Conservation (phyloP, 2,329 filamentous ascomycete species). For the Moelleriella libera region DNA sequence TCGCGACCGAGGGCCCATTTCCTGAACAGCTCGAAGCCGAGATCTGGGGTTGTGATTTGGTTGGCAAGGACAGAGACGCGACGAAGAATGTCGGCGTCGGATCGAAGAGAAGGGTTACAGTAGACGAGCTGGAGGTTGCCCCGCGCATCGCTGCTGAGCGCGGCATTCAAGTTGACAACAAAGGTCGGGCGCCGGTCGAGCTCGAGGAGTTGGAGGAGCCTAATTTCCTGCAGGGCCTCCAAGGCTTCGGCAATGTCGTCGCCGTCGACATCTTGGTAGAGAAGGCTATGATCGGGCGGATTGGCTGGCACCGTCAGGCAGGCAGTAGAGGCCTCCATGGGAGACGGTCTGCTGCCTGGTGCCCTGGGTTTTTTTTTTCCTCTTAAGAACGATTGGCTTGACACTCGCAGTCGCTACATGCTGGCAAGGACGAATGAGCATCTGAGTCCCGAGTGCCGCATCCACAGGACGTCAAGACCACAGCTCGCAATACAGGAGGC, state of each 20-base stretch:
- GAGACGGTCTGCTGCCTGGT: neutral
- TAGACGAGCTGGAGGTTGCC: conserved; percentile 14
- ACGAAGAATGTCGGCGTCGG: neutral
- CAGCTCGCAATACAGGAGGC: too few relatives aligned
- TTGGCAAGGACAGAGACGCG: conserved; percentile 1
- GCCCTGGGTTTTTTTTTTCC: neutral
- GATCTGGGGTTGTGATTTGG: neutral
- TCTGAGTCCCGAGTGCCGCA: too few relatives aligned
- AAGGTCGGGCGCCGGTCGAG: conserved; percentile 28
- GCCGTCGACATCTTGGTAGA: neutral
- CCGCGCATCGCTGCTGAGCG: conserved; percentile 3
- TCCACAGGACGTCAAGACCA: too few relatives aligned
- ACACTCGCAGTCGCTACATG: neutral
- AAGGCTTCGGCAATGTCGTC: neutral
- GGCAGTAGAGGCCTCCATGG: neutral
- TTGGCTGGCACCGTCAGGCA: neutral
- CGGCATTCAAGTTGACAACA: conserved; percentile 13
- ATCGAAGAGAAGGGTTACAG: conserved; percentile 15
- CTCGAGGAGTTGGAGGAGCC: conserved; percentile 24
- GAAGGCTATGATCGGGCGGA: neutral
- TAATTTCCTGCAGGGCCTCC: conserved; percentile 11
- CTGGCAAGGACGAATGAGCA: neutral
- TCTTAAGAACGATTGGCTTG: too few relatives aligned
- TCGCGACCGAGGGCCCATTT: conserved; percentile 1
- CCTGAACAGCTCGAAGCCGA: conserved; percentile 2